Evolutionary conservation across 495 filamentous ascomycete species (phyloP), one percentile per base, ranked within the genome.

Genomic region (Podospora conica): DNA sequence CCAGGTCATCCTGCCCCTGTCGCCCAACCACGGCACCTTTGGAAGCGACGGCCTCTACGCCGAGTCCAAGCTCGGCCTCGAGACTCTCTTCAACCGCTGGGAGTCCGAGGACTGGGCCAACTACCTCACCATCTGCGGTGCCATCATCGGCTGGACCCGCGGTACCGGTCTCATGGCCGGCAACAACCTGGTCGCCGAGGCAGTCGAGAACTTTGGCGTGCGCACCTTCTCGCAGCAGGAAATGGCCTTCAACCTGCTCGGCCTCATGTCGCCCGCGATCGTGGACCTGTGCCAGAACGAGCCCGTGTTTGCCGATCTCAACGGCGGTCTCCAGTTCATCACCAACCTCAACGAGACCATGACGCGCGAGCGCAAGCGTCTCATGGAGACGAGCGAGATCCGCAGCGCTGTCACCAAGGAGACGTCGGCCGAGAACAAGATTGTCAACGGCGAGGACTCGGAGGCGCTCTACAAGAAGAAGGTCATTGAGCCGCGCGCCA

Each of bases 1-100:
- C 27, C 93, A 98, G 77, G 93, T 97, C 71, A 92, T 99, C 68
- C 84, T 99, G 53, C 95, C 95, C 53, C 82, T 99, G 28, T 98
- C 95, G 0, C 96, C 96, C 53, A 99, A 99, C 79, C 95, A 99
- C 78, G 95, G 95, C 65, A 98, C 94, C 15, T 98, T 99, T 67
- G 95, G 95, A 72, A 98, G 92, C 74, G 95, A 99, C 72, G 95
- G 95, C 78, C 83, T 99, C 60, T 99, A 99, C 79, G 95, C 96
- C 20, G 95, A 99, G 78, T 98, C 96, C 10, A 99, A 99, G 78
- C 87, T 98, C 55, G 95, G 88, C 11, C 83, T 99, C 48, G 95
- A 99, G 83, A 98, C 95, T 3, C 85, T 99, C 56, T 99, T 99
- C 87, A 97, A 96, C 79, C 87, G 95, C 69, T 99, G 96, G 96